phyloP scores from a whole-genome alignment of 495 filamentous ascomycete species.

The Baudoinia panamericana region DNA sequence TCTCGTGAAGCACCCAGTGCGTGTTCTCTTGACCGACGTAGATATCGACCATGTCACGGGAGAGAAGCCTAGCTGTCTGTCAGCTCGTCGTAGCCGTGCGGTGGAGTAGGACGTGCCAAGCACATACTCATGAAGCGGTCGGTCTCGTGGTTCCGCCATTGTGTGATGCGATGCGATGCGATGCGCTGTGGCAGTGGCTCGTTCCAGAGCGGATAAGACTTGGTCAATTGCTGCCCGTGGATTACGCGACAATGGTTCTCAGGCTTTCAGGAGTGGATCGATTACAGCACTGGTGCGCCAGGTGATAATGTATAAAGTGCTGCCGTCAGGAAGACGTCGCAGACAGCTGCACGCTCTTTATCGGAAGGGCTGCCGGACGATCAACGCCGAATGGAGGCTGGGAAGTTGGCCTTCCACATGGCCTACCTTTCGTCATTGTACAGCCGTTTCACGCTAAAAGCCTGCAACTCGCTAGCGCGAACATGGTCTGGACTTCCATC shows the following conservation, averaged over 20 bases:
- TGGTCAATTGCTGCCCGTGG: neutral
- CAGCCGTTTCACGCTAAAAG: no score
- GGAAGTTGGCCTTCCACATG: no score
- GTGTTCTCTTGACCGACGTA: conserved; percentile 37
- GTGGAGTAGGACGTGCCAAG: neutral
- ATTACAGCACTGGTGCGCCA: neutral
- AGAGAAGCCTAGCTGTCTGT: conserved; percentile 40
- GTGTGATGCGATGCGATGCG: neutral
- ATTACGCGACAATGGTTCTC: conserved; percentile 5
- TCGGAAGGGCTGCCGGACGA: neutral
- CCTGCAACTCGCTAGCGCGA: no score
- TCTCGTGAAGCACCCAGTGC: conserved; percentile 38
- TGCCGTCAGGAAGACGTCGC: neutral
- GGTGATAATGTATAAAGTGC: neutral
- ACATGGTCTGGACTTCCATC: no score
- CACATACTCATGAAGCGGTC: conserved; percentile 29
- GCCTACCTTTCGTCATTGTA: no score
- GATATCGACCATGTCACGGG: conserved; percentile 36
- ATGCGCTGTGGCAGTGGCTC: neutral
- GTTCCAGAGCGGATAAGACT: neutral
- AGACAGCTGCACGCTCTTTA: neutral
- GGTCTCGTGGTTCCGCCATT: conserved; percentile 13
- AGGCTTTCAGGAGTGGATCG: neutral
- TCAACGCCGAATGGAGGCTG: no score
- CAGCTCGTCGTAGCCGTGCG: no score